Evolutionary conservation across 257 asterid species (phyloP).

Genomic region (Lycium ferocissimum): DNA sequence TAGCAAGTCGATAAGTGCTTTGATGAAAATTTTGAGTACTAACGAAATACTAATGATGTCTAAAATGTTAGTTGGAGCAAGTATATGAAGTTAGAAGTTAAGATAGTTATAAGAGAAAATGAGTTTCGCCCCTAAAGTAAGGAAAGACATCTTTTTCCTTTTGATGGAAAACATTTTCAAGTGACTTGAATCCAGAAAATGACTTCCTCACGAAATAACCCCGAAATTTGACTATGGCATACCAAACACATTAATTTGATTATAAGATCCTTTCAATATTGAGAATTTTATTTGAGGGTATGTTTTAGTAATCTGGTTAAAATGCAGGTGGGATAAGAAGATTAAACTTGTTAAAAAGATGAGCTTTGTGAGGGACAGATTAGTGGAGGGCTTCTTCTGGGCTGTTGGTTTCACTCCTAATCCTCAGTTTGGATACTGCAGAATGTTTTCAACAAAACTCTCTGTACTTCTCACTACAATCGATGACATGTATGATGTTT

Average conservation of each 20-base stretch:
- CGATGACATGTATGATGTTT: constrained; percentile 43
- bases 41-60: too few species aligned
- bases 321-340: constrained; percentile 40
- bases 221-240: too few species aligned
- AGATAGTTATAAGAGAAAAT: too few species aligned
- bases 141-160: too few species aligned
- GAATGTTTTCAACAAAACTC: constrained; percentile 30
- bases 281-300: not conserved
- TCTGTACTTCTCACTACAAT: constrained; percentile 27
- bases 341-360: constrained; percentile 36
- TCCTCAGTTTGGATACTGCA: constrained; percentile 28
- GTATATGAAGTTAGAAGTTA: too few species aligned
- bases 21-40: too few species aligned
- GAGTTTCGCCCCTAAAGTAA: too few species aligned
- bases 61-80: too few species aligned
- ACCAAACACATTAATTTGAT: not conserved
- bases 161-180: too few species aligned
- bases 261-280: not conserved
- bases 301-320: not conserved
- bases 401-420: constrained; percentile 39
- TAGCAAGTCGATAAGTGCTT: not conserved
- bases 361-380: constrained; percentile 44
- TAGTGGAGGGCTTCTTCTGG: constrained; percentile 50
- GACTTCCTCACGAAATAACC: too few species aligned
- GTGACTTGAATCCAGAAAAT: too few species aligned